A percentile compares a stretch with the other conserved stretches of the same genome.
Conservation (phyloP, 768 basidiomycete genomes). For the Tulasnella sp. region DNA sequence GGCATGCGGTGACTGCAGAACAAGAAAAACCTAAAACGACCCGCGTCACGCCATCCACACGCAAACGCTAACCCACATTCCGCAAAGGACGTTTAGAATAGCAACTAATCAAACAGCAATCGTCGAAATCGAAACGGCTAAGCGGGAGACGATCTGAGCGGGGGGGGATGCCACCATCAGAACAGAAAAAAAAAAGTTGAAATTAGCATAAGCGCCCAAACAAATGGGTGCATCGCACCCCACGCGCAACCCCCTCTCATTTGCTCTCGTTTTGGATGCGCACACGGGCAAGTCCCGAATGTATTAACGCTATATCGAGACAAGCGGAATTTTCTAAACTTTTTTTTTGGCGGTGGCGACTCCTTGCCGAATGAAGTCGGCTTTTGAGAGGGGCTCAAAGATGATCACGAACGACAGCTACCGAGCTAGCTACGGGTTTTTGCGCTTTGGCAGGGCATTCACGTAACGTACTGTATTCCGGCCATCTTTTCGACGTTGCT, state of each 20-base stretch:
- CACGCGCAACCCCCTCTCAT: not conserved
- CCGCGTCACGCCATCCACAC: not conserved
- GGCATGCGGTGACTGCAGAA: not conserved
- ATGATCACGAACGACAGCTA: not conserved
- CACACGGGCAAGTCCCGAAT: not conserved
- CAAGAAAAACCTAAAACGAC: too few relatives aligned
- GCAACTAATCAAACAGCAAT: not conserved
- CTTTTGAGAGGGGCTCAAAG: not conserved
- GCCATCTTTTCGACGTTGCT: not conserved
- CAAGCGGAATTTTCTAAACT: not conserved
- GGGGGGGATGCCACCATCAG: not conserved
- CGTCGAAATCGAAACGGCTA: not conserved
- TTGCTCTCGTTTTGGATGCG: not conserved
- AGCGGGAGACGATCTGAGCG: not conserved
- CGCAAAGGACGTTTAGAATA: not conserved
- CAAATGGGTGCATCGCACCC: not conserved
- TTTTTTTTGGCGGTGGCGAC: not conserved
- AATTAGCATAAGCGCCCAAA: conserved; percentile 1
- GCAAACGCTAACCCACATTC: not conserved
- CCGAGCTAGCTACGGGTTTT: not conserved
- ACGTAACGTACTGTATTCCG: not conserved
- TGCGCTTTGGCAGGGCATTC: not conserved
- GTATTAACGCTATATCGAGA: not conserved
- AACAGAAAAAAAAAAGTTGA: not conserved
- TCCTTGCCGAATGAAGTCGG: not conserved